Conservation (phyloP, 441 rosid species). For the Theobroma grandiflorum region DNA sequence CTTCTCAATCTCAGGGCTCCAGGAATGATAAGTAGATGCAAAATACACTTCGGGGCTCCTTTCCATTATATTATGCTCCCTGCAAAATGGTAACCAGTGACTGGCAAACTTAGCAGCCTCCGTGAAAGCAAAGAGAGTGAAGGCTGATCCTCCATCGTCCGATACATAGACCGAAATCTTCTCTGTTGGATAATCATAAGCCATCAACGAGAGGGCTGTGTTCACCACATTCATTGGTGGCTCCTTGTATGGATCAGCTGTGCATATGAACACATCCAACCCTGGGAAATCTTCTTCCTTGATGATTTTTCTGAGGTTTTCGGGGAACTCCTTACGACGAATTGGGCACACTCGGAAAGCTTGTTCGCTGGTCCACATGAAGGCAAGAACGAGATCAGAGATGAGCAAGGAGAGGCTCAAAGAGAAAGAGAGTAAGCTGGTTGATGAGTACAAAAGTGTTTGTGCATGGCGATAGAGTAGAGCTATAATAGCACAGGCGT, state of each 20-base stretch:
- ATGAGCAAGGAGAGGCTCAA: conserved; percentile 37
- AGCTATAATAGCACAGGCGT: conserved; percentile 55
- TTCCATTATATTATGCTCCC: conserved; percentile 41
- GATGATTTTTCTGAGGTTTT: conserved; percentile 38
- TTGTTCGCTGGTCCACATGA: conserved; percentile 57
- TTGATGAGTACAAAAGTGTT: conserved; percentile 41
- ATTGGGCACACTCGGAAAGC: conserved; percentile 48
- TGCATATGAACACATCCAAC: conserved; percentile 35
- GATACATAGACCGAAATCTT: conserved; percentile 62
- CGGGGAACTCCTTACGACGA: conserved; percentile 54
- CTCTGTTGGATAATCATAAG: conserved; percentile 44
- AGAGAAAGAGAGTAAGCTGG: conserved; percentile 27
- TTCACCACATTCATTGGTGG: conserved; percentile 45
- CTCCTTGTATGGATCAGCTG: conserved; percentile 46
- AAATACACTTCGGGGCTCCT: conserved; percentile 60
- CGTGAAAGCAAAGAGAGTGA: conserved; percentile 53
- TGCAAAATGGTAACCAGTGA: conserved; percentile 60
- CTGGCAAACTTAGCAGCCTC: conserved; percentile 56
- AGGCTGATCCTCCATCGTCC: conserved; percentile 60
- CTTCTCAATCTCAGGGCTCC: conserved; percentile 31
- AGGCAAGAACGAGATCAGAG: conserved; percentile 67
- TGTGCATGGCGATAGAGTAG: conserved; percentile 52
- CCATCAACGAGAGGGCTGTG: conserved; percentile 49
- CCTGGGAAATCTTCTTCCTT: conserved; percentile 44
- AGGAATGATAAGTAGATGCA: conserved; percentile 21